Conservation (phyloP, 495 filamentous ascomycete genomes). For the Cairneyella variabilis region DNA sequence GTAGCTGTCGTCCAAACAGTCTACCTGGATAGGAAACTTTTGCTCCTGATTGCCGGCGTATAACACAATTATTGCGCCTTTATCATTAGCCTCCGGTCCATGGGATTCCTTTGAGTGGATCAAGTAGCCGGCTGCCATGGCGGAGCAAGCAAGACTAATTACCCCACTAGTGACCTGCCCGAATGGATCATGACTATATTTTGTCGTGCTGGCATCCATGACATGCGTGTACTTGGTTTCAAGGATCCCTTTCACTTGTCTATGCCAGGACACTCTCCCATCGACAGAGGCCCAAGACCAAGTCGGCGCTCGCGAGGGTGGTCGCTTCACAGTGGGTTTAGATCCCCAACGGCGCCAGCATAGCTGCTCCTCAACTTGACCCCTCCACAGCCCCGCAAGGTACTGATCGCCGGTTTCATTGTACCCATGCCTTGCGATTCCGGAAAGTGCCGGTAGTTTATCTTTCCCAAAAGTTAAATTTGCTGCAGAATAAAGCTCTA, state of each 20-base stretch:
- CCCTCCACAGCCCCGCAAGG: slow-evolving; percentile 8
- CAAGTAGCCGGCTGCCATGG: slow-evolving; percentile 2
- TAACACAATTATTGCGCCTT: slow-evolving; percentile 1
- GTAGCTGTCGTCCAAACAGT: slow-evolving; percentile 4
- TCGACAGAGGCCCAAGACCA: slow-evolving; percentile 9
- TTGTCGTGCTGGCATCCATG: slow-evolving; percentile 4
- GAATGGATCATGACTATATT: slow-evolving; percentile 6
- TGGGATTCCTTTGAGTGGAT: background rate
- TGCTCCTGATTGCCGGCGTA: background rate
- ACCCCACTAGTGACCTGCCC: slow-evolving; percentile 4
- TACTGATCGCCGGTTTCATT: slow-evolving; percentile 13
- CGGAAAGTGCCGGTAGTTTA: slow-evolving; percentile 10
- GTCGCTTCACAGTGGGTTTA: slow-evolving; percentile 1
- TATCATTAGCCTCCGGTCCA: too few relatives aligned
- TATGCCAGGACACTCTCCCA: slow-evolving; percentile 5
- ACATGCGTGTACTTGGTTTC: slow-evolving; percentile 7
- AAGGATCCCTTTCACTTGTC: background rate
- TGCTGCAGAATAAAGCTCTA: slow-evolving; percentile 4
- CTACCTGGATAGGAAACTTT: slow-evolving; percentile 4
- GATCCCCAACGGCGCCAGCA: slow-evolving; percentile 4
- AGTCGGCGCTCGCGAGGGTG: slow-evolving; percentile 8
- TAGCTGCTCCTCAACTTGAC: slow-evolving; percentile 5
- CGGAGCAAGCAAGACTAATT: slow-evolving; percentile 8
- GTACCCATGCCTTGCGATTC: background rate
- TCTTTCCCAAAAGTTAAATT: slow-evolving; percentile 6